These are phyloP conservation scores for Parascedosporium putredinis DNA, from an alignment of 2,329 filamentous ascomycete genomes.

Conservation along the genomic window DNA sequence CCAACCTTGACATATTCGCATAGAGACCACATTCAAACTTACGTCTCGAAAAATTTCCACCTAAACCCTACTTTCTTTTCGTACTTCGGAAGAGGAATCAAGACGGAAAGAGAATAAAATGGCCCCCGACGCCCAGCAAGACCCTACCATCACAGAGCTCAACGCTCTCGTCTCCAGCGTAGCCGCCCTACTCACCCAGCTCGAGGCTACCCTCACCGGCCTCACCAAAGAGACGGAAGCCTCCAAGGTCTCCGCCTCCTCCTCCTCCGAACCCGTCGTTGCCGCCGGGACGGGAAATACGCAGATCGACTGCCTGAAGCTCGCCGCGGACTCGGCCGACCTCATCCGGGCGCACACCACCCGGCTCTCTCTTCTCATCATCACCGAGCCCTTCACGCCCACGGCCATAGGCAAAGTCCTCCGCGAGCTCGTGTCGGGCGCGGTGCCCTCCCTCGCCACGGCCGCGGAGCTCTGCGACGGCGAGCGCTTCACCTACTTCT, in stretches of 20 bases:
- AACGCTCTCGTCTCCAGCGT: slow-evolving; percentile 27
- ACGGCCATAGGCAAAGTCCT: slow-evolving; percentile 63
- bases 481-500: slow-evolving; percentile 49
- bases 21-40: no score
- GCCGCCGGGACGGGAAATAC: slow-evolving; percentile 10
- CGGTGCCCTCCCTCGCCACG: slow-evolving; percentile 65
- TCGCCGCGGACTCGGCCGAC: slow-evolving; percentile 61
- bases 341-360: slow-evolving; percentile 75
- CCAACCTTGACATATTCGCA: no score
- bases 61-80: no score
- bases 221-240: slow-evolving; percentile 15
- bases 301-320: slow-evolving; percentile 48
- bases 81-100: no score
- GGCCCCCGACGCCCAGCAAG: slow-evolving; percentile 14
- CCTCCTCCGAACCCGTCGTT: not conserved
- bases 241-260: not conserved
- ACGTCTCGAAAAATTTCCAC: no score
- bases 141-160: slow-evolving; percentile 25
- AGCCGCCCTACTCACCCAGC: slow-evolving; percentile 26
- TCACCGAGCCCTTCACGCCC: slow-evolving; percentile 78
- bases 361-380: slow-evolving; percentile 75
- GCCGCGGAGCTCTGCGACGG: slow-evolving; percentile 56
- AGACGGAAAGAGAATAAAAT: no score
- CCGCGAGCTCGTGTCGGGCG: slow-evolving; percentile 57
- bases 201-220: slow-evolving; percentile 30